Percentiles rank a stretch among this genome's conserved stretches.
phyloP scores from a whole-genome alignment of 1,284 basidiomycete genomes.

The Vanrija sp. region DNA sequence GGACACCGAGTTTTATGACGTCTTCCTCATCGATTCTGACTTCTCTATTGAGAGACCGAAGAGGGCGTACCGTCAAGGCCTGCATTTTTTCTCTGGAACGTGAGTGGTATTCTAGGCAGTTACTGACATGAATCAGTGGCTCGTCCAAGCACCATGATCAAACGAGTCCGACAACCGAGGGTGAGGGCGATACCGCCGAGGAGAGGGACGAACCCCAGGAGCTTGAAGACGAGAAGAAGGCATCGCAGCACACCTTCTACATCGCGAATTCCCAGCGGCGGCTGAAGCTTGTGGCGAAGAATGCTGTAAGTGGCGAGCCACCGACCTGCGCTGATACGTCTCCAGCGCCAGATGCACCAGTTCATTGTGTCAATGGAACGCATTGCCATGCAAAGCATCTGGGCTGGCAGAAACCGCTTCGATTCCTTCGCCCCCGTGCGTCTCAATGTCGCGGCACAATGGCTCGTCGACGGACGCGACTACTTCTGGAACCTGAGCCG shows the following conservation, averaged over 20 bases:
- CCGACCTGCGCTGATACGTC: background rate
- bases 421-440: conserved; percentile 93
- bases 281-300: conserved; percentile 82
- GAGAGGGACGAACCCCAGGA: conserved; percentile 17
- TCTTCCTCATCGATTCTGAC: conserved; percentile 86
- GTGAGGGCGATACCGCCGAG: conserved; percentile 8
- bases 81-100: conserved; percentile 34
- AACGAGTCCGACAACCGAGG: conserved; percentile 2
- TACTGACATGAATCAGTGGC: background rate
- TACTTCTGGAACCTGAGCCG: conserved; percentile 98
- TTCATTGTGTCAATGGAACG: conserved; percentile 92
- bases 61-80: conserved; percentile 44
- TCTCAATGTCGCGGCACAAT: conserved; percentile 89
- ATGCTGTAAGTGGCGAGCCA: conserved; percentile 59
- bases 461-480: conserved; percentile 98
- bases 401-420: conserved; percentile 78
- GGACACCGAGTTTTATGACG: conserved; percentile 78
- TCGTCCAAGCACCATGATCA: background rate
- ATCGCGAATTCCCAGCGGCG: conserved; percentile 86
- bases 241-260: conserved; percentile 81
- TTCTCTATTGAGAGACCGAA: conserved; percentile 70
- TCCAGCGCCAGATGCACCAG: conserved; percentile 89
- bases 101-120: background rate
- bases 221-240: conserved; percentile 35
- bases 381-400: conserved; percentile 72